These are phyloP conservation scores for Mimosa pudica DNA, from an alignment of 306 rosid species.

Conservation along the genomic window DNA sequence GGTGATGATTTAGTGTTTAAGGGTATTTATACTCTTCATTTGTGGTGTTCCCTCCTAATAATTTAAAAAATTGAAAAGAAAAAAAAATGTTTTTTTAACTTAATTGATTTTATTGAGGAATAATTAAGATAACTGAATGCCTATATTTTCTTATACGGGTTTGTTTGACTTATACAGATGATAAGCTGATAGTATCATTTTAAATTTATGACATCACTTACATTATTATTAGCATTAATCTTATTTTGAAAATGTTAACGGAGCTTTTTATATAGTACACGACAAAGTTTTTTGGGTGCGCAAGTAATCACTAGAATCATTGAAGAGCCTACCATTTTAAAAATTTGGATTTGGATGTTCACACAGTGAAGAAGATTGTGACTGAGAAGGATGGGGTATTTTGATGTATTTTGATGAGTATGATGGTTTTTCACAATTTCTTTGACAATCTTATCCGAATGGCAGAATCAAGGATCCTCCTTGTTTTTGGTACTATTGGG, in stretches of 20 bases:
- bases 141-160: no score
- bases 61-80: not conserved
- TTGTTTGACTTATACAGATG: no score
- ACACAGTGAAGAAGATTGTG: not conserved
- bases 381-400: not conserved
- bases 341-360: not conserved
- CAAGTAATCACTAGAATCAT: not conserved
- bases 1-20: not conserved
- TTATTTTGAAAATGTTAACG: no score
- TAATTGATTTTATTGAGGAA: no score
- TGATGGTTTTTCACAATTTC: not conserved
- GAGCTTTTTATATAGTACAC: no score
- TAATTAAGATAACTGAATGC: no score
- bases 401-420: not conserved
- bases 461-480: not conserved
- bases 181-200: no score
- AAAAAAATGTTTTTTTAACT: no score
- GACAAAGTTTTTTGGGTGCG: no score
- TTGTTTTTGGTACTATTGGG: not conserved
- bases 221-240: no score
- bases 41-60: not conserved
- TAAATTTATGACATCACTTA: no score
- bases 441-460: not conserved
- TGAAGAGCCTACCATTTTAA: not conserved
- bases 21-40: not conserved